Evolutionary conservation across 495 filamentous ascomycete genomes (phyloP).

Genomic region (Penicillium crystallinum): DNA sequence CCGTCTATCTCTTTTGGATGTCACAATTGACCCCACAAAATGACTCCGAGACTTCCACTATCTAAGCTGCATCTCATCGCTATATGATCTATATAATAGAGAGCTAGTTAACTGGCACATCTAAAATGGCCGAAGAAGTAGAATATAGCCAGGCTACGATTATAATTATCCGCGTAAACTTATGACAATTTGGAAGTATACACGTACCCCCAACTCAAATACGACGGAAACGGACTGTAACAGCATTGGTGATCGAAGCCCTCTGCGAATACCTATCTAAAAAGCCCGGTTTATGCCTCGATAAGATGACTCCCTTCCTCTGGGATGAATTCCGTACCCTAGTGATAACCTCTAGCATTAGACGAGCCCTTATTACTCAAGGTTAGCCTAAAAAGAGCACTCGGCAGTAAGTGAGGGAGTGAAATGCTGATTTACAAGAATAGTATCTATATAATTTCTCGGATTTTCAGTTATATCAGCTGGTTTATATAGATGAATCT

Average conservation of each 20-base stretch:
- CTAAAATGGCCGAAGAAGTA: conserved; percentile 17
- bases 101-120: neutral
- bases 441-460: no score
- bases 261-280: conserved; percentile 14
- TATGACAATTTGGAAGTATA: conserved; percentile 16
- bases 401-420: neutral
- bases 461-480: no score
- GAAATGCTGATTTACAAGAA: no score
- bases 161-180: conserved; percentile 17
- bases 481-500: no score
- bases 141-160: conserved; percentile 17
- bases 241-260: conserved; percentile 16
- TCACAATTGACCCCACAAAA: no score
- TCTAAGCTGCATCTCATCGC: no score
- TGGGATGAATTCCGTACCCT: conserved; percentile 10
- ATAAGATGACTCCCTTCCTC: conserved; percentile 17
- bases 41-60: no score
- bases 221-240: conserved; percentile 7
- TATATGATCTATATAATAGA: conserved; percentile 5
- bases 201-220: neutral
- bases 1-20: no score
- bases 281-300: conserved; percentile 16
- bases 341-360: conserved; percentile 13
- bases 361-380: neutral
- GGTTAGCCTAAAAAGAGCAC: conserved; percentile 10